Evolutionary conservation across 441 rosid species (phyloP).

Genomic region (Populus hybrid): DNA sequence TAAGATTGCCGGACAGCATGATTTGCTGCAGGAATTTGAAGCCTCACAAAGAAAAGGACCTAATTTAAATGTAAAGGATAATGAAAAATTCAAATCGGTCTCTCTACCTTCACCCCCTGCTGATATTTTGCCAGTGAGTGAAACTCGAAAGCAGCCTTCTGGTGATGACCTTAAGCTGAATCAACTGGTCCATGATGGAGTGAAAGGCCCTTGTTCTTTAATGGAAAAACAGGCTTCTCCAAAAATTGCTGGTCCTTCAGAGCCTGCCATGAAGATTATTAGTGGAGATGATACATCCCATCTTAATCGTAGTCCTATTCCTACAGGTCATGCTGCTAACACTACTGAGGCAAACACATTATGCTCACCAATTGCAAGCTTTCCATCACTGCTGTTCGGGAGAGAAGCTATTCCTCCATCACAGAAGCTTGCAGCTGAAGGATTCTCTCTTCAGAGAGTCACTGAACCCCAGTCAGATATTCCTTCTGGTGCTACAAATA

Average conservation of each 20-base stretch:
- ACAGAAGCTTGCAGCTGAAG: constrained; percentile 23
- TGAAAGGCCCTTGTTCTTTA: constrained; percentile 11
- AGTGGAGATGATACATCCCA: constrained; percentile 20
- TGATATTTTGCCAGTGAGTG: constrained; percentile 30
- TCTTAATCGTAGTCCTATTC: constrained; percentile 12
- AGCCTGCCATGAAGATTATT: constrained; percentile 31
- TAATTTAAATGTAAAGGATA: constrained; percentile 11
- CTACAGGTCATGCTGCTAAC: constrained; percentile 12
- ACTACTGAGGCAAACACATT: constrained; percentile 14
- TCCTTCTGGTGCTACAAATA: constrained; percentile 9
- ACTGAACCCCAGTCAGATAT: constrained; percentile 13
- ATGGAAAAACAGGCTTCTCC: constrained; percentile 23
- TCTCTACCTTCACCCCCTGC: constrained; percentile 22
- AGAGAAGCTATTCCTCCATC: constrained; percentile 23
- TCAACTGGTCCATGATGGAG: constrained; percentile 21
- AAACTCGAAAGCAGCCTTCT: constrained; percentile 27
- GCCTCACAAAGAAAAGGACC: constrained; percentile 22
- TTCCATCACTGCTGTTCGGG: constrained; percentile 25
- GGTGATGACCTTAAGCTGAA: constrained; percentile 25
- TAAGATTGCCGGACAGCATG: constrained; percentile 21
- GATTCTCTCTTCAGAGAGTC: constrained; percentile 23
- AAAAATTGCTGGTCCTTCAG: constrained; percentile 28
- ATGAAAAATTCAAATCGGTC: constrained; percentile 28
- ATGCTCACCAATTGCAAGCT: constrained; percentile 25
- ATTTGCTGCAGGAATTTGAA: constrained; percentile 22